Evolutionary conservation across 164 flowering plant genomes (phyloP).

Genomic region (Houttuynia cordata): DNA sequence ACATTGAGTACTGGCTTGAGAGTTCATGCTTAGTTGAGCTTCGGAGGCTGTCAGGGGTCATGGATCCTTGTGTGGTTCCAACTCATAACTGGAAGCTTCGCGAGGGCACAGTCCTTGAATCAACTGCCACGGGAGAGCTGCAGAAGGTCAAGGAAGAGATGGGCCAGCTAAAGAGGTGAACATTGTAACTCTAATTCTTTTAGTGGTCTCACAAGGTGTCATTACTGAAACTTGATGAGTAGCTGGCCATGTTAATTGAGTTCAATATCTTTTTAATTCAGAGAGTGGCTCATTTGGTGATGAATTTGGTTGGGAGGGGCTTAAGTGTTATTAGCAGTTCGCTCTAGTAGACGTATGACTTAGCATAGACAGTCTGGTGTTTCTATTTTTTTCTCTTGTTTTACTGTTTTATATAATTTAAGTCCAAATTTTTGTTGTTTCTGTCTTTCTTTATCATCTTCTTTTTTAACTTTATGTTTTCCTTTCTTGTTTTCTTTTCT

Average conservation of each 20-base stretch:
- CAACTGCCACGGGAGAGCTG: not conserved
- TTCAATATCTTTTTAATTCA: not conserved
- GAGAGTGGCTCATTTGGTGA: not conserved
- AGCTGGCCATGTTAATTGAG: not conserved
- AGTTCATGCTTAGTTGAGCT: not conserved
- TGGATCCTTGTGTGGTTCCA: not conserved
- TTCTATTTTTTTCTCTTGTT: not conserved
- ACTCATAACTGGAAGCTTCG: not conserved
- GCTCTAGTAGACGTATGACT: no score
- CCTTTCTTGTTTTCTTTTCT: no score
- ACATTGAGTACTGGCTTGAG: conserved; percentile 1
- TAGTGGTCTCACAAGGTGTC: not conserved
- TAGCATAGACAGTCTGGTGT: no score
- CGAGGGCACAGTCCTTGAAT: not conserved
- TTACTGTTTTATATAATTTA: not conserved
- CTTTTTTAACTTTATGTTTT: not conserved
- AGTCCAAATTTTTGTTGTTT: not conserved
- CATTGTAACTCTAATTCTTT: not conserved
- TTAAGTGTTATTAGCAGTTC: no score
- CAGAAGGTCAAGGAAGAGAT: conserved; percentile 1
- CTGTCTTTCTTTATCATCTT: not conserved
- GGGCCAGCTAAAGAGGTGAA: not conserved
- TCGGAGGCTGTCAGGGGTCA: not conserved
- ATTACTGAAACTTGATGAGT: no score
- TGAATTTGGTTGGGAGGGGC: not conserved